These are phyloP conservation scores for Calonectria hongkongensis DNA, from an alignment of 2,329 filamentous ascomycete genomes.

Conservation along the genomic window DNA sequence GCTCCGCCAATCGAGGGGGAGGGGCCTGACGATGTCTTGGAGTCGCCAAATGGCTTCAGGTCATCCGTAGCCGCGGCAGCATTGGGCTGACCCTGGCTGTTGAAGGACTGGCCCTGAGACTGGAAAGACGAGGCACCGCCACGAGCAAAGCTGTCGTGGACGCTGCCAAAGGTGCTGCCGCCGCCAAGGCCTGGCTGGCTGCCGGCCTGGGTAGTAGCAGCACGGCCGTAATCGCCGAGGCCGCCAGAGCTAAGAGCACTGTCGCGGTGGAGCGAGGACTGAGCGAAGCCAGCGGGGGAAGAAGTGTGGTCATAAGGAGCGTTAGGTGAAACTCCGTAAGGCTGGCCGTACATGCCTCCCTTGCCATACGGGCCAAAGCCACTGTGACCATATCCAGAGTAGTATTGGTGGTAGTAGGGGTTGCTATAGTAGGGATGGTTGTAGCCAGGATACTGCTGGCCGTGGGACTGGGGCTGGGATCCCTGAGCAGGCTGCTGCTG, in stretches of 20 bases:
- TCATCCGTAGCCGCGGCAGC: constrained; percentile 68
- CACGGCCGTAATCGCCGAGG: constrained; percentile 73
- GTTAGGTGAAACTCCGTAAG: constrained; percentile 74
- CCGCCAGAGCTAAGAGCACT: constrained; percentile 70
- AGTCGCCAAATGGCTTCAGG: constrained; percentile 75
- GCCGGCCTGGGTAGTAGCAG: constrained; percentile 68
- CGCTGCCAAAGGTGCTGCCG: constrained; percentile 69
- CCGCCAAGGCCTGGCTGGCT: constrained; percentile 70
- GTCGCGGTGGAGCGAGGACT: constrained; percentile 72
- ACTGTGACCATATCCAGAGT: constrained; percentile 72
- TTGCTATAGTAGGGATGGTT: constrained; percentile 77
- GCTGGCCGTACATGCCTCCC: constrained; percentile 73
- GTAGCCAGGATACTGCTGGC: constrained; percentile 71
- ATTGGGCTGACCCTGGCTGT: constrained; percentile 68
- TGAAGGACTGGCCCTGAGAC: constrained; percentile 73
- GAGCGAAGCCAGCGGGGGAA: constrained; percentile 73
- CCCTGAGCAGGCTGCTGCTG: constrained; percentile 66
- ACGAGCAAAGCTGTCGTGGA: constrained; percentile 74
- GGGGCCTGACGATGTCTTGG: constrained; percentile 72
- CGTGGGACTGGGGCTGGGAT: constrained; percentile 67
- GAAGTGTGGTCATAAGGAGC: constrained; percentile 74
- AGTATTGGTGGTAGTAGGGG: constrained; percentile 79
- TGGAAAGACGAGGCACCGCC: constrained; percentile 71
- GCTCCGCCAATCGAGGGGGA: constrained; percentile 74
- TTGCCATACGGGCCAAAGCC: constrained; percentile 74